Evolutionary conservation across 805 yeast species (phyloP), one percentile per base, ranked within the genome.

Genomic region (Maudiozyma barnettii): DNA sequence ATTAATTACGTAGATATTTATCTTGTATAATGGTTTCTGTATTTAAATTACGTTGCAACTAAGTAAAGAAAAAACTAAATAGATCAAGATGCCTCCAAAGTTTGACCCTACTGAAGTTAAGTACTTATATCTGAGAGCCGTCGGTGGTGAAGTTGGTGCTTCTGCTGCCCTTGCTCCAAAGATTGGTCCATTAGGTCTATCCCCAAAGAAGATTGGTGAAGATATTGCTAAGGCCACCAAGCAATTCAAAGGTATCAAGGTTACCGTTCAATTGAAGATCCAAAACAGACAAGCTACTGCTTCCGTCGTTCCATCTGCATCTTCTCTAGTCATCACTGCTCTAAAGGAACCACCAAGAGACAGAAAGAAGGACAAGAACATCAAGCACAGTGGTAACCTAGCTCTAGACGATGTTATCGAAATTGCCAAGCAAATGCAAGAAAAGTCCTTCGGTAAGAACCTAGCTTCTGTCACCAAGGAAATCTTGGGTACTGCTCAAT

Each of bases 181-280:
- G 91, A 93, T 93, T 72, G 99, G 99, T 87, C 99, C 99, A 66
- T 87, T 93, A 73, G 99, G 99, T 89, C 81, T 93, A 67, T 89
- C 97, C 57, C 97, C 99, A 80, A 93, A 91, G 95, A 91, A 93
- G 84, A 96, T 93, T 71, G 99, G 99, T 90, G 99, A 93, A 78
- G 99, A 93, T 74, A 93, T 93, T 69, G 99, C 99, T 74, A 93
- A 93, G 84, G 99, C 99, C 74, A 91, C 99, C 79, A 84, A 86
- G 79, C 81, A 84, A 72, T 91, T 82, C 95, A 93, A 93, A 80
- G 99, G 99, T 82, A 91, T 93, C 70, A 87, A 91, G 77, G 98
- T 93, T 70, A 93, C 99, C 63, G 98, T 93, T 59, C 95, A 89
- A 79, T 82, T 93, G 75, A 93, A 83, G 75, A 90, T 93, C 71